phyloP scores from a whole-genome alignment of 192 early-diverging fungal genomes.

The Coemansia sp. region DNA sequence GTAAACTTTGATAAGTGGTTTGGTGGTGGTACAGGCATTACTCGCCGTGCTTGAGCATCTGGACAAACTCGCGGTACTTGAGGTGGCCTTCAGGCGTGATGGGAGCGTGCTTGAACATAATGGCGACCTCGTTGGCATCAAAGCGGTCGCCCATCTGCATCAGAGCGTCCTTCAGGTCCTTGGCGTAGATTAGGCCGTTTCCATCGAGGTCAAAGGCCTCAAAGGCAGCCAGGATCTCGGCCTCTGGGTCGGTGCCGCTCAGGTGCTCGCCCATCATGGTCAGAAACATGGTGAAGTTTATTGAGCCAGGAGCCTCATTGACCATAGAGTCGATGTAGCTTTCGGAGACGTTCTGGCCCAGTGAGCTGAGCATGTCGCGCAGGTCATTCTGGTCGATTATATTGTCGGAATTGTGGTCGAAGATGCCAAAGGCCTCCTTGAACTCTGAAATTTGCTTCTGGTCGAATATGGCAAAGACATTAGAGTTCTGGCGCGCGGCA shows the following conservation, averaged over 20 bases:
- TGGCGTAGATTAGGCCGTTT: constrained; percentile 76
- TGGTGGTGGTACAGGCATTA: constrained; percentile 8
- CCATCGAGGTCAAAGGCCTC: constrained; percentile 87
- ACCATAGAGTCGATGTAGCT: constrained; percentile 89
- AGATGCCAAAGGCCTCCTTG: constrained; percentile 95
- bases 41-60: constrained; percentile 85
- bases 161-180: constrained; percentile 82
- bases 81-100: constrained; percentile 74
- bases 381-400: constrained; percentile 92
- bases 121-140: constrained; percentile 88
- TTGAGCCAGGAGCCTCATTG: constrained; percentile 78
- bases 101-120: constrained; percentile 89
- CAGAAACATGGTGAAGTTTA: constrained; percentile 98
- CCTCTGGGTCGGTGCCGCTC: constrained; percentile 86
- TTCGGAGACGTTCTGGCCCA: constrained; percentile 69
- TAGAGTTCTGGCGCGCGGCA: constrained; percentile 89
- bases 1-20: neutral
- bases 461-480: constrained; percentile 98
- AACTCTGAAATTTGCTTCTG: constrained; percentile 93
- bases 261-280: constrained; percentile 95
- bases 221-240: constrained; percentile 88
- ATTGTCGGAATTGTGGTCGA: constrained; percentile 91
- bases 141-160: constrained; percentile 94
- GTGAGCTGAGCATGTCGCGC: constrained; percentile 79
- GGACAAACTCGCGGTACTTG: constrained; percentile 90